Conservation (phyloP, 2,329 filamentous ascomycete genomes). For the Hypomyces rosellus region DNA sequence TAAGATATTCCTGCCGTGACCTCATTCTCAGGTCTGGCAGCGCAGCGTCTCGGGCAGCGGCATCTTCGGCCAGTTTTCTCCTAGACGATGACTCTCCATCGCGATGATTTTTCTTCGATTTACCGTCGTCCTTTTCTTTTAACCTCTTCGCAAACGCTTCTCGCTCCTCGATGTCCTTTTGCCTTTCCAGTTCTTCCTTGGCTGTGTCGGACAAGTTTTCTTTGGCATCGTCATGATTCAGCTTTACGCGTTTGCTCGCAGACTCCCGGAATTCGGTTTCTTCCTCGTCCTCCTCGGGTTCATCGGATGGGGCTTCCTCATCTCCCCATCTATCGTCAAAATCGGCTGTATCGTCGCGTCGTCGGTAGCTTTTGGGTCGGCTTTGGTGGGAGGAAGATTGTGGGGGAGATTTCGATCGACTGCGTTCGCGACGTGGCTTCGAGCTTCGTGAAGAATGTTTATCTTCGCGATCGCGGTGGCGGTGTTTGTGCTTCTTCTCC, state of each 20-base stretch:
- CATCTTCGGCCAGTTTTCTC: slow-evolving; percentile 45
- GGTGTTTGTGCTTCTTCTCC: slow-evolving; percentile 40
- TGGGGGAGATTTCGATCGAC: slow-evolving; percentile 29
- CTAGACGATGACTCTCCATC: slow-evolving; percentile 52
- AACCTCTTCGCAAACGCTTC: slow-evolving; percentile 75
- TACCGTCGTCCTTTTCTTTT: slow-evolving; percentile 62
- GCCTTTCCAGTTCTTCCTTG: slow-evolving; percentile 49
- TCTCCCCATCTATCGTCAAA: slow-evolving; percentile 80
- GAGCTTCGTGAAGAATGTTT: slow-evolving; percentile 21
- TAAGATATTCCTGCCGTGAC: slow-evolving; percentile 86
- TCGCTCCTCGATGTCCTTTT: slow-evolving; percentile 65
- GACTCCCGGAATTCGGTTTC: slow-evolving; percentile 59
- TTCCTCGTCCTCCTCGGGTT: slow-evolving; percentile 35
- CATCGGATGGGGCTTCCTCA: slow-evolving; percentile 52
- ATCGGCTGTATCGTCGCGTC: slow-evolving; percentile 38
- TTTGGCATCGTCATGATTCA: slow-evolving; percentile 48
- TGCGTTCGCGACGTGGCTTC: slow-evolving; percentile 23
- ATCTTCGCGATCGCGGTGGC: slow-evolving; percentile 31
- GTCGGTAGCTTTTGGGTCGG: slow-evolving; percentile 37
- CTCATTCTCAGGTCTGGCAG: slow-evolving; percentile 75
- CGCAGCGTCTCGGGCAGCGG: slow-evolving; percentile 60
- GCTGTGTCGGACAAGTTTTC: slow-evolving; percentile 55
- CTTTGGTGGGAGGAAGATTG: slow-evolving; percentile 19
- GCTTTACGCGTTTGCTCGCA: slow-evolving; percentile 62
- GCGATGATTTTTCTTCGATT: slow-evolving; percentile 61